Conservation (phyloP, 305 asterid genomes). For the Fraxinus angustifolia region DNA sequence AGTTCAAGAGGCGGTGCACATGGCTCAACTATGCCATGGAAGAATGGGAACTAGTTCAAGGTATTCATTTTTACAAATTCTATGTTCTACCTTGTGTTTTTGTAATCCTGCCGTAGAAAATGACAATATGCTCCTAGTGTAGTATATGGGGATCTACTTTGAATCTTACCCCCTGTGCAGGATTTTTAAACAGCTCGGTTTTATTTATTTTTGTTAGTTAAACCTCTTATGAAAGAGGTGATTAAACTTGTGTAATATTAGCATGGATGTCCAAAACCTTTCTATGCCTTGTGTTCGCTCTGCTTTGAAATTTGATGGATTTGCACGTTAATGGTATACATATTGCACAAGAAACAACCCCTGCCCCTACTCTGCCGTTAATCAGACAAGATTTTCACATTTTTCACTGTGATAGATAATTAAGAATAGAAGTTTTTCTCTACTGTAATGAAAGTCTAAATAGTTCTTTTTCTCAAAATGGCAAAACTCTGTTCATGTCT, state of each 20-base stretch:
- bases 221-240: not conserved
- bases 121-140: not conserved
- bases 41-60: constrained; percentile 10
- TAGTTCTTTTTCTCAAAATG: not conserved
- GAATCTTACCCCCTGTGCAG: not conserved
- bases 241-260: not conserved
- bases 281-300: not conserved
- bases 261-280: not conserved
- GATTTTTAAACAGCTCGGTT: not conserved
- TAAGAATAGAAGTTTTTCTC: not conserved
- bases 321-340: not conserved
- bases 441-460: not conserved
- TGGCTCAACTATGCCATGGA: constrained; percentile 74
- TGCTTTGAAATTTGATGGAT: not conserved
- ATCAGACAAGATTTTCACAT: not conserved
- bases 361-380: not conserved
- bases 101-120: not conserved
- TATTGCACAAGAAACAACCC: not conserved
- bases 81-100: not conserved
- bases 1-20: constrained; percentile 62
- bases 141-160: constrained; percentile 5
- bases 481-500: not conserved
- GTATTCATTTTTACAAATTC: not conserved
- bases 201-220: not conserved
- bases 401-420: not conserved